Conservation (phyloP, 2,329 filamentous ascomycete species). For the Claviceps citrina region DNA sequence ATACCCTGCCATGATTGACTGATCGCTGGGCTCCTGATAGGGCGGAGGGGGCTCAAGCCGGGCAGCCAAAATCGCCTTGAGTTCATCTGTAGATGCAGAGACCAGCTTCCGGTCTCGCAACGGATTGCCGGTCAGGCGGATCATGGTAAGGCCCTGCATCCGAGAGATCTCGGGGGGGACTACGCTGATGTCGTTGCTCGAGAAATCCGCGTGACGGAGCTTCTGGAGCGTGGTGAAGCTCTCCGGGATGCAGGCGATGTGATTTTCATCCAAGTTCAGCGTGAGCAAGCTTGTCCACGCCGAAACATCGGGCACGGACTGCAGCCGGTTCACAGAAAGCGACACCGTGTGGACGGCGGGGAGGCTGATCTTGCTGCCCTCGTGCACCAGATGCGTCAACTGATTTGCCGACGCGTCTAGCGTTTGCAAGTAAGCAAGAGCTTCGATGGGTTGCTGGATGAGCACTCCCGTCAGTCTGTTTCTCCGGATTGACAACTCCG, state of each 20-base stretch:
- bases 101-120: slow-evolving; percentile 76
- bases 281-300: slow-evolving; percentile 59
- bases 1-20: slow-evolving; percentile 10
- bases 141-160: slow-evolving; percentile 62
- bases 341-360: slow-evolving; percentile 60
- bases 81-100: slow-evolving; percentile 61
- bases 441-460: slow-evolving; percentile 45
- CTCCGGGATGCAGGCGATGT: slow-evolving; percentile 56
- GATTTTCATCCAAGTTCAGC: slow-evolving; percentile 69
- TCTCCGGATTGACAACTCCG: slow-evolving; percentile 58
- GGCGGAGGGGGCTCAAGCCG: slow-evolving; percentile 45
- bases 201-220: slow-evolving; percentile 66
- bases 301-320: slow-evolving; percentile 55
- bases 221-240: slow-evolving; percentile 55
- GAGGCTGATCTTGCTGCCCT: slow-evolving; percentile 36
- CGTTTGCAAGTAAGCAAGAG: slow-evolving; percentile 50
- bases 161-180: slow-evolving; percentile 62
- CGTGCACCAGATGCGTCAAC: slow-evolving; percentile 38
- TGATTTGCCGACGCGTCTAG: slow-evolving; percentile 69
- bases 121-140: slow-evolving; percentile 78
- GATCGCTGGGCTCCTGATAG: slow-evolving; percentile 19
- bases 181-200: slow-evolving; percentile 64
- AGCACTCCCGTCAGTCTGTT: slow-evolving; percentile 64
- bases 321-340: slow-evolving; percentile 68
- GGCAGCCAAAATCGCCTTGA: slow-evolving; percentile 58